phyloP scores from a whole-genome alignment of 495 filamentous ascomycete genomes.

The Penicillium crystallinum region DNA sequence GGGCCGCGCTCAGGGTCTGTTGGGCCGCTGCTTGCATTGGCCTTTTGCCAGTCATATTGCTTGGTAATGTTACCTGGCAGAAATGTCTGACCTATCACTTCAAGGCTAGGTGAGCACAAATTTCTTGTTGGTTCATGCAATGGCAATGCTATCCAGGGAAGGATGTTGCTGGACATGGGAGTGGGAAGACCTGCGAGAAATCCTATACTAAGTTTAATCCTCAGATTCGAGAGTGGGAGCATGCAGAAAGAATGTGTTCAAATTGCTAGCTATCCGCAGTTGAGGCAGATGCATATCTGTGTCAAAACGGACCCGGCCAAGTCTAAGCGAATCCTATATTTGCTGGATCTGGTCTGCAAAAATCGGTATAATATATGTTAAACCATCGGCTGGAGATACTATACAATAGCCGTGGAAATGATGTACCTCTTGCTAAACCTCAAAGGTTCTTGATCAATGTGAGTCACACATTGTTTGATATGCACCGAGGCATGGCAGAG shows the following conservation, averaged over 20 bases:
- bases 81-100: conserved; percentile 6
- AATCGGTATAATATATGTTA: conserved; percentile 6
- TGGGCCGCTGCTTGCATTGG: conserved; percentile 5
- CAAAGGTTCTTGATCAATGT: background rate
- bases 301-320: background rate
- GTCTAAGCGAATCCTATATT: background rate
- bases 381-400: background rate
- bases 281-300: conserved; percentile 9
- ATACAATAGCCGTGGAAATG: too few relatives aligned
- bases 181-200: background rate
- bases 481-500: conserved; percentile 8
- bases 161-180: conserved; percentile 15
- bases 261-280: background rate
- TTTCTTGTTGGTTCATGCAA: background rate
- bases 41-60: conserved; percentile 10
- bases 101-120: conserved; percentile 2
- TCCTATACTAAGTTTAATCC: background rate
- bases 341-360: background rate
- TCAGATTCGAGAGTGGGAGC: conserved; percentile 1
- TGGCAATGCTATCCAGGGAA: conserved; percentile 14
- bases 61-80: conserved; percentile 16
- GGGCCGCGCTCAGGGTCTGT: conserved; percentile 19
- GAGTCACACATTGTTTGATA: conserved; percentile 8
- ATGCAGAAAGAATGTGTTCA: conserved; percentile 1
- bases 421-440: background rate